Evolutionary conservation across 1,139 yeast species (phyloP), one percentile per base, ranked within the genome.

Genomic region (Pichia kudriavzevii): DNA sequence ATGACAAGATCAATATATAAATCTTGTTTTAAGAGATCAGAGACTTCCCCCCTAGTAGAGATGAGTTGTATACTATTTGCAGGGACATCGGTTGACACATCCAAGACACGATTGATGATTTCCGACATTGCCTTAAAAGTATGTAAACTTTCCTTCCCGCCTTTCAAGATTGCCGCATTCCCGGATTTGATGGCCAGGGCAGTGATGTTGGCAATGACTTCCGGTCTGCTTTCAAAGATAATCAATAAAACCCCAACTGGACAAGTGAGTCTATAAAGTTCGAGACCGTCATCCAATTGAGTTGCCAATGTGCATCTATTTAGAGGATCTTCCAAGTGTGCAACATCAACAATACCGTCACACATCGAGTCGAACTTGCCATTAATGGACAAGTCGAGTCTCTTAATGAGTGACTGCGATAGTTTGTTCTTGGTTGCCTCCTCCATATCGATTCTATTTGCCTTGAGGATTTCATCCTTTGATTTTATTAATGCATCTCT

Each of bases 151-250:
- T 93, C 99, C 58, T 87, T 88, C 42, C 99, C 99, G 45, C 99
- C 98, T 62, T 93, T 93, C 53, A 93, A 69, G 38, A 93, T 91
- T 36, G 96, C 98, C 6, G 96, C 83, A 53, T 84, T 83, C 22
- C 96, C 97, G 1, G 96, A 85, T 58, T 93, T 93, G 55, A 93
- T 79, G 16, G 97, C 95, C 53, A 93, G 67, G 0, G 98, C 94
- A 10, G 96, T 80, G 52, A 93, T 91, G 57, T 93, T 93, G 36
- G 98, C 98, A 63, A 93, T 91, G 12, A 93, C 98, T 56, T 93
- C 99, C 21, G 99, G 99, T 51, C 99, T 75, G 26, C 95, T 79
- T 61, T 93, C 99, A 55, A 93, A 93, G 41, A 93, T 93, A 33
- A 93, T 88, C 44, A 93, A 67, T 34, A 93, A 60, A 0, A 87